Percentiles rank a stretch among this genome's conserved stretches.
These are phyloP conservation scores for Phanerochaete sordida DNA, from an alignment of 768 basidiomycete species.

Conservation along the genomic window DNA sequence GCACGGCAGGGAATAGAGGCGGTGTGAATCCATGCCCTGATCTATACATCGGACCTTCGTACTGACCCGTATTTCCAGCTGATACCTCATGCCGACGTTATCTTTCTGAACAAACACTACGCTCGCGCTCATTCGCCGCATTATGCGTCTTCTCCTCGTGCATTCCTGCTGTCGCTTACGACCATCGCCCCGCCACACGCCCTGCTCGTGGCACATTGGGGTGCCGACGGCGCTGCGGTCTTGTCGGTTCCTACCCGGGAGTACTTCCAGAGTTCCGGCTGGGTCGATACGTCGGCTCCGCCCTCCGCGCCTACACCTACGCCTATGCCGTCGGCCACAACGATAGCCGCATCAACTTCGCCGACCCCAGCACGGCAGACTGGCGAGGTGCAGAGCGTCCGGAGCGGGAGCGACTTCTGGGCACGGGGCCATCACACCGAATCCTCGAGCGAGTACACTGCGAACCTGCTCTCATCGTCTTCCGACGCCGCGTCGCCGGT, in stretches of 20 bases:
- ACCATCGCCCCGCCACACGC: constrained; percentile 68
- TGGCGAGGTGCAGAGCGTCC: constrained; percentile 39
- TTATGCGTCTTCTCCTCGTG: constrained; percentile 63
- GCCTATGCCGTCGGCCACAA: background rate
- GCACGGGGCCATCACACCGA: constrained; percentile 53
- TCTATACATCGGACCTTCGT: no score
- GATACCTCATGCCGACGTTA: constrained; percentile 76
- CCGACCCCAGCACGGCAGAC: background rate
- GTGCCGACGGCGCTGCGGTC: constrained; percentile 74
- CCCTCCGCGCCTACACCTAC: constrained; percentile 18
- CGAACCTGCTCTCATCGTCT: constrained; percentile 21
- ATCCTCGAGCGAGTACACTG: constrained; percentile 55
- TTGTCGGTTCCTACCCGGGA: constrained; percentile 80
- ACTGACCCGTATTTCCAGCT: constrained; percentile 42
- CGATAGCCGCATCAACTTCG: background rate
- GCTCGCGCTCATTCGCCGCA: constrained; percentile 59
- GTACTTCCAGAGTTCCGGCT: constrained; percentile 83
- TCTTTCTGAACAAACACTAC: constrained; percentile 77
- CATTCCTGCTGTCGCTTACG: constrained; percentile 72
- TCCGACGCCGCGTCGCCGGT: constrained; percentile 11
- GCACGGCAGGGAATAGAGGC: constrained; percentile 77
- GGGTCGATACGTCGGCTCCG: constrained; percentile 47
- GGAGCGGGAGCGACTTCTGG: constrained; percentile 79
- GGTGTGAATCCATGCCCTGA: constrained; percentile 40
- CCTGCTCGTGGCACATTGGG: constrained; percentile 80